Evolutionary conservation across 225 moss, liverwort and hornwort species (phyloP).

Genomic region (Bryoerythrophyllum caledonicum): DNA sequence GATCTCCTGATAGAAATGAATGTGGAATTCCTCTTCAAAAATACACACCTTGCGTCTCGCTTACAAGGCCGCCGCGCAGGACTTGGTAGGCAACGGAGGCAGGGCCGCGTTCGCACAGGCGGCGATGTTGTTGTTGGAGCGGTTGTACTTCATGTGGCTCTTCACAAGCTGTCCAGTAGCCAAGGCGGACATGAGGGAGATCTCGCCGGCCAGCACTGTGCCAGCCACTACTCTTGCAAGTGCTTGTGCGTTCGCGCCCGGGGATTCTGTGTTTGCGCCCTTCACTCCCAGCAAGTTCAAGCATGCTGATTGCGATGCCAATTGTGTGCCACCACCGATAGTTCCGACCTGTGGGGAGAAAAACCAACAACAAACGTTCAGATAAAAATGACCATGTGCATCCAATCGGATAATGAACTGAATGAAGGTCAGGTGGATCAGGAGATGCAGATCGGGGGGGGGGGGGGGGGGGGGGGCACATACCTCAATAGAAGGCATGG

Average conservation of each 20-base stretch:
- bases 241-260: conserved; percentile 58
- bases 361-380: background rate
- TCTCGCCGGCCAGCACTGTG: conserved; percentile 62
- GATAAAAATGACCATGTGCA: background rate
- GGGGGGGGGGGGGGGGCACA: too few species aligned
- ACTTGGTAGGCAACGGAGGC: conserved; percentile 43
- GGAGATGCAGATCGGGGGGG: background rate
- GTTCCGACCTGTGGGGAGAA: conserved; percentile 55
- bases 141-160: conserved; percentile 69
- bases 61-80: conserved; percentile 8
- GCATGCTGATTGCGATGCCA: conserved; percentile 68
- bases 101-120: conserved; percentile 38
- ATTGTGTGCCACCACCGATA: conserved; percentile 63
- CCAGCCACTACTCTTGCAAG: conserved; percentile 63
- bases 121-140: conserved; percentile 56
- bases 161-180: conserved; percentile 65
- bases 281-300: conserved; percentile 67
- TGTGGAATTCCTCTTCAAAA: conserved; percentile 17
- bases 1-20: conserved; percentile 27
- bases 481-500: conserved; percentile 76
- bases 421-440: background rate
- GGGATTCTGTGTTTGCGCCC: conserved; percentile 59
- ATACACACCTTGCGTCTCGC: conserved; percentile 21
- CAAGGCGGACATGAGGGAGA: conserved; percentile 68
- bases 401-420: background rate